phyloP scores from a whole-genome alignment of 1,139 yeast species.

The Taphrina communis region DNA sequence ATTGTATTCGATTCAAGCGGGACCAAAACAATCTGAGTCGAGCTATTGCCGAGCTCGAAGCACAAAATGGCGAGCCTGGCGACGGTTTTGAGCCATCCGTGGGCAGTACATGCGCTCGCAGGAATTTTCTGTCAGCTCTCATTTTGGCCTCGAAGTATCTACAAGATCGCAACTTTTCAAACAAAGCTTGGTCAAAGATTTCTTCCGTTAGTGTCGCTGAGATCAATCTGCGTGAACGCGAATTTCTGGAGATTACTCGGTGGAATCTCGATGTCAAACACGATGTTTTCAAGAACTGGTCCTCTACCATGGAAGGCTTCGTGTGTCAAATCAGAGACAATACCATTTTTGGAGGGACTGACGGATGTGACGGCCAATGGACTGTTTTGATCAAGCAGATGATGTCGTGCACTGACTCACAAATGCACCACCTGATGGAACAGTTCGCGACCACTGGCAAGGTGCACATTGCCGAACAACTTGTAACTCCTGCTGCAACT shows the following conservation, averaged over 20 bases:
- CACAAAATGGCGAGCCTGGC: background rate
- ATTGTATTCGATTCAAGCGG: slow-evolving; percentile 54
- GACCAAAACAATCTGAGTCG: slow-evolving; percentile 42
- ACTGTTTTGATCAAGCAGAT: slow-evolving; percentile 6
- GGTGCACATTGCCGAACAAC: background rate
- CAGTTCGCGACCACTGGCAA: slow-evolving; percentile 7
- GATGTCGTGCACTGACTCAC: slow-evolving; percentile 11
- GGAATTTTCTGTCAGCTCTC: slow-evolving; percentile 68
- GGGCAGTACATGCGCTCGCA: slow-evolving; percentile 60
- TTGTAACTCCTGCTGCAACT: slow-evolving; percentile 24
- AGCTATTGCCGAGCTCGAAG: slow-evolving; percentile 25
- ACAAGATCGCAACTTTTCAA: slow-evolving; percentile 73
- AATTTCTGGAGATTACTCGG: slow-evolving; percentile 53
- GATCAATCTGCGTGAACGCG: slow-evolving; percentile 61
- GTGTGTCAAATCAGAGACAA: slow-evolving; percentile 20
- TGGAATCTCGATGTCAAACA: slow-evolving; percentile 31
- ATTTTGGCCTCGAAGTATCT: slow-evolving; percentile 74
- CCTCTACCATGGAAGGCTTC: slow-evolving; percentile 26
- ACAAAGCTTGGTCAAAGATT: slow-evolving; percentile 76
- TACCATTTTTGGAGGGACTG: slow-evolving; percentile 19
- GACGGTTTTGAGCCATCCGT: slow-evolving; percentile 12
- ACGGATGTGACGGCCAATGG: slow-evolving; percentile 25
- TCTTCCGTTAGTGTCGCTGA: slow-evolving; percentile 64
- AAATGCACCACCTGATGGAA: slow-evolving; percentile 5
- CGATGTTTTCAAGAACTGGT: slow-evolving; percentile 24